Conservation (phyloP, 305 asterid species). For the Coffea humblotiana region DNA sequence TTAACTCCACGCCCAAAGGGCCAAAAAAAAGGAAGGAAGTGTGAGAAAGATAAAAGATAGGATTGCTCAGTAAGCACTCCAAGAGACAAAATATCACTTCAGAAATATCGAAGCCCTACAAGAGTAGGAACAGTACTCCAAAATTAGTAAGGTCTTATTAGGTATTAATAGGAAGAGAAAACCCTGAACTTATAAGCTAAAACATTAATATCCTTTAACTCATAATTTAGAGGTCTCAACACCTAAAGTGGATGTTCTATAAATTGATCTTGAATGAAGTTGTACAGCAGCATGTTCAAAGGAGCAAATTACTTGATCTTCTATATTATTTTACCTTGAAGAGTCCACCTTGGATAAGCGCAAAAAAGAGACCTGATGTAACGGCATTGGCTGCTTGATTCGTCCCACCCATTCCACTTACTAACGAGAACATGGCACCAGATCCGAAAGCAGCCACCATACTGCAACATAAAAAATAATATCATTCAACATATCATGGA, state of each 20-base stretch:
- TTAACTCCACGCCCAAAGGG: neutral
- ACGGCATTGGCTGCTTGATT: constrained; percentile 67
- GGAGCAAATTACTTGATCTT: neutral
- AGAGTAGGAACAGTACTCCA: neutral
- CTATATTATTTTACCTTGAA: constrained; percentile 60
- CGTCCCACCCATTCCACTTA: constrained; percentile 83
- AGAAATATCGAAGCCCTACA: neutral
- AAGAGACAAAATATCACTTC: neutral
- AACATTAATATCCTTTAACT: neutral
- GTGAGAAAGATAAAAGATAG: neutral
- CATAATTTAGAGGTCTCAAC: neutral
- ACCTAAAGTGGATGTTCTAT: neutral
- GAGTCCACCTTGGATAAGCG: constrained; percentile 89
- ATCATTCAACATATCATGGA: neutral
- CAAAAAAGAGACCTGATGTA: constrained; percentile 83
- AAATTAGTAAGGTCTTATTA: neutral
- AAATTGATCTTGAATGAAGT: neutral
- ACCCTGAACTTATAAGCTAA: neutral
- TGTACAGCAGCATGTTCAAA: neutral
- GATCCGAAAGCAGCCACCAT: constrained; percentile 98
- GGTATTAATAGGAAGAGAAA: neutral
- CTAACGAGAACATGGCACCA: constrained; percentile 82
- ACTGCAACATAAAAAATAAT: constrained; percentile 44
- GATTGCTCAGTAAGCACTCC: neutral
- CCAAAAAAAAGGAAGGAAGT: neutral